Base-by-base conservation (phyloP, 805 yeast species). In the Jamesozyma hellenica region DNA sequence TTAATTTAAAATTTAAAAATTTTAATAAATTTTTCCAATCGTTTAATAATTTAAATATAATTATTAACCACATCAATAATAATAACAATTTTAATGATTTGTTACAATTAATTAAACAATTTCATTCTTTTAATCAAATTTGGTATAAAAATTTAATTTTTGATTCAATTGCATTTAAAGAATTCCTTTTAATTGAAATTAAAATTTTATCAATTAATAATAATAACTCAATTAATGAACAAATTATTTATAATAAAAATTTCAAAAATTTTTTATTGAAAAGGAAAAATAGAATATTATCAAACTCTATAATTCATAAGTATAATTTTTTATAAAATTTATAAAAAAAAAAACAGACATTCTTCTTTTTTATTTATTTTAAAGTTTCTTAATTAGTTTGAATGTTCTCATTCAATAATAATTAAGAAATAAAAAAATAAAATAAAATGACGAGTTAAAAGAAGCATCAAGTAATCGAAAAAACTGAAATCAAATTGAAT, bases 381-480 rank as follows among this genome's bases (percentile, higher is more conserved):
- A 27, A 4, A 27, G n/a, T 9, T 13, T 16, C 30, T 40, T 42
- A 42, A 38, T 28, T 26, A 21, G 35, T 26, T 29, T 27, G 49
- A 51, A 56, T 58, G 63, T 34, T 35, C 63, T 56, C 63, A 58
- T 56, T 44, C 34, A 43, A 39, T 31, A 12, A 27, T 16, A 34
- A 38, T 33, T 39, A 41, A 44, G 49, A 41, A 45, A 47, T 47
- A 46, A 45, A 43, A 45, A 39, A 38, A 34, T 19, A 37, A 38
- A 35, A 42, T 46, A 39, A 50, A 50, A 46, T 36, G 48, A 42
- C 38, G 39, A 50, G 53, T 50, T 53, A 23, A 48, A 56, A 50
- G 60, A 47, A 35, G 52, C 53, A 46, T 56, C 60, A 51, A 53
- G 53, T 43, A 32, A 47, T 52, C 55, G 28, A 35, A 36, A 40